A percentile compares a stretch with the other conserved stretches of the same genome.
These are phyloP conservation scores for Lizonia empirigonia DNA, from an alignment of 2,329 filamentous ascomycete genomes.

Conservation along the genomic window DNA sequence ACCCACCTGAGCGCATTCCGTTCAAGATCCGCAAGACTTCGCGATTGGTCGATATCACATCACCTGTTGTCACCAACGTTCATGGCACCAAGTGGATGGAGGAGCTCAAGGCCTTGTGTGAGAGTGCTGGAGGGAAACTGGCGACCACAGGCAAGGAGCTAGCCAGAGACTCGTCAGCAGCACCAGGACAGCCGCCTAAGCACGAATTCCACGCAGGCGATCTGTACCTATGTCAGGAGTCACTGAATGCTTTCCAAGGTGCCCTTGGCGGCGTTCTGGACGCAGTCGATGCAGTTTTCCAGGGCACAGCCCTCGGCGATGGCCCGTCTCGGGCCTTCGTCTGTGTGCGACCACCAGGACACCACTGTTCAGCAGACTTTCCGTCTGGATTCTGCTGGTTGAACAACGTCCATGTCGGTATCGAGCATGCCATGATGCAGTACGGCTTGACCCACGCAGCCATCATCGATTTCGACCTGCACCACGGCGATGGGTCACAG, in stretches of 20 bases:
- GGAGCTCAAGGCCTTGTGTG: conserved; percentile 84
- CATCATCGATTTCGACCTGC: conserved; percentile 57
- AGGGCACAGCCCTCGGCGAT: conserved; percentile 50
- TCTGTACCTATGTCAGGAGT: conserved; percentile 87
- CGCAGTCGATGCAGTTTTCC: conserved; percentile 85
- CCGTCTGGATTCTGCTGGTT: conserved; percentile 98
- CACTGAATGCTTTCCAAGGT: conserved; percentile 84
- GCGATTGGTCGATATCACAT: conserved; percentile 71
- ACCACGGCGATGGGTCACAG: conserved; percentile 74
- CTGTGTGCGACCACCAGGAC: conserved; percentile 88
- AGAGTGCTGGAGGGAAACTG: conserved; percentile 76
- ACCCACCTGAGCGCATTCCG: conserved; percentile 67
- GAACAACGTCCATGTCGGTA: conserved; percentile 97
- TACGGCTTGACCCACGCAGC: conserved; percentile 92
- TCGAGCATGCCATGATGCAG: conserved; percentile 82
- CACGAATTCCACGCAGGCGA: conserved; percentile 82
- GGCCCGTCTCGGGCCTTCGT: conserved; percentile 83
- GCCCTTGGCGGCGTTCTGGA: conserved; percentile 93
- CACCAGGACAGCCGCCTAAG: conserved; percentile 59
- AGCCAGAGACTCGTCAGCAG: conserved; percentile 54
- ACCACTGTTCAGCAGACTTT: conserved; percentile 88
- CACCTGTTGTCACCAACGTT: conserved; percentile 82
- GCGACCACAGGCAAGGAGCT: conserved; percentile 80
- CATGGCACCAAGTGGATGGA: conserved; percentile 94
- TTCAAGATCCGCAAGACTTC: conserved; percentile 86